Conservation (phyloP, 148 eudicot species). For the Bassia scoparia region DNA sequence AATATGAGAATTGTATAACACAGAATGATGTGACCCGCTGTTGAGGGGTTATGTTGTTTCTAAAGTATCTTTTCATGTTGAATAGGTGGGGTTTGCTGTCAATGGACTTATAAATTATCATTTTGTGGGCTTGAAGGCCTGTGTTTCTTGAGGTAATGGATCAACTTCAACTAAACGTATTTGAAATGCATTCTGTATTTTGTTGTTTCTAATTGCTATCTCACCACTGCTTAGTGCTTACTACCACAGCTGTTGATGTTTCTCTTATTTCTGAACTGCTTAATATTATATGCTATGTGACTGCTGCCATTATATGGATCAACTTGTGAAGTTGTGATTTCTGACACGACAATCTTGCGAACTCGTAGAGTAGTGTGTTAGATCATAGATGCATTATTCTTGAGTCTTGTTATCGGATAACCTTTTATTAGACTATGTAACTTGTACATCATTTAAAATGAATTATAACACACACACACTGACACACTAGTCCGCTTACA, state of each 20-base stretch:
- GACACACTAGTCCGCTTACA: background rate
- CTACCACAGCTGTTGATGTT: conserved; percentile 1
- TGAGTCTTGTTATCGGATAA: background rate
- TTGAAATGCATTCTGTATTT: background rate
- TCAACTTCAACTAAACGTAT: background rate
- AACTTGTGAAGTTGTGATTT: background rate
- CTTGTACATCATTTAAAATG: background rate
- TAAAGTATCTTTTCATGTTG: conserved; percentile 14
- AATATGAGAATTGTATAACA: no score
- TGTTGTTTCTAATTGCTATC: background rate
- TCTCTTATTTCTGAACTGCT: background rate
- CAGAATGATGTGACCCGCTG: no score
- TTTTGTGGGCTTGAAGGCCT: conserved; percentile 91
- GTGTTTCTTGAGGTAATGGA: conserved; percentile 82
- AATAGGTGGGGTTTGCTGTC: conserved; percentile 85
- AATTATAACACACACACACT: no score
- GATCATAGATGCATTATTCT: background rate
- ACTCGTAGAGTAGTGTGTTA: background rate
- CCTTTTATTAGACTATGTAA: background rate
- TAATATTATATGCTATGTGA: background rate
- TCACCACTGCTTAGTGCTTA: background rate
- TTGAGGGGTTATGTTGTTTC: no score
- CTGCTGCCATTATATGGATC: background rate
- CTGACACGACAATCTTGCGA: background rate
- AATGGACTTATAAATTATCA: conserved; percentile 75